A percentile compares a stretch with the other conserved stretches of the same genome.
These are phyloP conservation scores for Aspergillus ochraceoroseus DNA, from an alignment of 2,329 filamentous ascomycete genomes.

Conservation along the genomic window DNA sequence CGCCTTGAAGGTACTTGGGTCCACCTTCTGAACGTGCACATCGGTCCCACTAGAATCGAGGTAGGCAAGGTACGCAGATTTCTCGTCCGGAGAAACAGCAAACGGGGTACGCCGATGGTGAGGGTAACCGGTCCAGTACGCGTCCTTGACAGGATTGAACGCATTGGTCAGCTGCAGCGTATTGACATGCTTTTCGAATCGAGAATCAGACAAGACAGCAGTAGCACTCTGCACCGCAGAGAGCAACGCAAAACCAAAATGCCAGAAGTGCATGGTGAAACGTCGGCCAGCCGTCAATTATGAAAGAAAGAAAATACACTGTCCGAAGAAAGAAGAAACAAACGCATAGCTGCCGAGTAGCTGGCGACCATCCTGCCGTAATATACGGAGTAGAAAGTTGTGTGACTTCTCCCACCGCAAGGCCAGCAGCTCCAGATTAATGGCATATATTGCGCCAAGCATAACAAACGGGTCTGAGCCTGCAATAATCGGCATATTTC, in stretches of 20 bases:
- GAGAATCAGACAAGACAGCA: slow-evolving; percentile 21
- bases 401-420: too few relatives aligned
- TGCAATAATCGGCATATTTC: too few relatives aligned
- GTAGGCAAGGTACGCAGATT: slow-evolving; percentile 57
- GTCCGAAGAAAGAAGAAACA: not conserved
- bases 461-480: too few relatives aligned
- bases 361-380: too few relatives aligned
- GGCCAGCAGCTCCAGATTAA: too few relatives aligned
- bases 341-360: too few relatives aligned
- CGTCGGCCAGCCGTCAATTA: slow-evolving; percentile 6
- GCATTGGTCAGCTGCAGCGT: slow-evolving; percentile 46
- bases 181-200: slow-evolving; percentile 41
- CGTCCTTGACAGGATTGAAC: slow-evolving; percentile 55
- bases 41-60: slow-evolving; percentile 53
- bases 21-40: slow-evolving; percentile 55
- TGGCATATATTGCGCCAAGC: too few relatives aligned
- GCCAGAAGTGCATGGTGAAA: slow-evolving; percentile 21
- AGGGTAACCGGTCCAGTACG: slow-evolving; percentile 59
- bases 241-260: slow-evolving; percentile 25
- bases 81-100: slow-evolving; percentile 57
- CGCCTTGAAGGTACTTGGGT: slow-evolving; percentile 52
- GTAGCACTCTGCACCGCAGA: slow-evolving; percentile 24
- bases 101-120: slow-evolving; percentile 61
- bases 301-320: not conserved
- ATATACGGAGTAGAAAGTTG: too few relatives aligned